Conservation (phyloP, 1,284 basidiomycete species). For the Sphaerobolus stellatus region DNA sequence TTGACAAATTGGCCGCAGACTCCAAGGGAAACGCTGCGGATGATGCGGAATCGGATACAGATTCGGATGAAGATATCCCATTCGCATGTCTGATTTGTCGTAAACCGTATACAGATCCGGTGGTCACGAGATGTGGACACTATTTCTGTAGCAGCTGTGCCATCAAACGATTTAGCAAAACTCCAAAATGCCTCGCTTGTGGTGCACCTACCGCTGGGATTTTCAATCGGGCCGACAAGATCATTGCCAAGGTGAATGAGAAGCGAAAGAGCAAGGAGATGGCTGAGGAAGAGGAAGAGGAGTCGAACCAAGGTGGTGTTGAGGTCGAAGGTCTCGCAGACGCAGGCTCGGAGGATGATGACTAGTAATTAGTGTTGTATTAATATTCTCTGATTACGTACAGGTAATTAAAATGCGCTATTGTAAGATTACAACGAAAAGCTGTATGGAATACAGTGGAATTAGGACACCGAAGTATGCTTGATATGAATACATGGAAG, state of each 20-base stretch:
- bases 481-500: not conserved
- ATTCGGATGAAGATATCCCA: constrained; percentile 84
- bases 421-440: constrained; percentile 3
- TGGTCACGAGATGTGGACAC: constrained; percentile 95
- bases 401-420: not conserved
- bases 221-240: constrained; percentile 87
- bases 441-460: not conserved
- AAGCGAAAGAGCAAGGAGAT: constrained; percentile 50
- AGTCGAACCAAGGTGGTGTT: constrained; percentile 37
- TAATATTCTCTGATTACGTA: constrained; percentile 8
- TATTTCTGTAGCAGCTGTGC: constrained; percentile 96
- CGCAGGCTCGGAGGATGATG: constrained; percentile 36
- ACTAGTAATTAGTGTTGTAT: constrained; percentile 22
- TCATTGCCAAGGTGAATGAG: constrained; percentile 76
- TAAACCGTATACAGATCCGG: constrained; percentile 90
- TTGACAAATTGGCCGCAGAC: constrained; percentile 82
- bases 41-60: constrained; percentile 53
- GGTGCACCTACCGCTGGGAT: constrained; percentile 91
- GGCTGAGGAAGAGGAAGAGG: constrained; percentile 34
- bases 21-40: constrained; percentile 59
- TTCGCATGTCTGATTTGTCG: constrained; percentile 97
- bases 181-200: constrained; percentile 95
- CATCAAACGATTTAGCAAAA: constrained; percentile 90
- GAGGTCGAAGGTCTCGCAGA: constrained; percentile 62
- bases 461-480: not conserved